Conservation (phyloP, 176 grass and related monocot genomes). For the Bothriochloa decipiens region DNA sequence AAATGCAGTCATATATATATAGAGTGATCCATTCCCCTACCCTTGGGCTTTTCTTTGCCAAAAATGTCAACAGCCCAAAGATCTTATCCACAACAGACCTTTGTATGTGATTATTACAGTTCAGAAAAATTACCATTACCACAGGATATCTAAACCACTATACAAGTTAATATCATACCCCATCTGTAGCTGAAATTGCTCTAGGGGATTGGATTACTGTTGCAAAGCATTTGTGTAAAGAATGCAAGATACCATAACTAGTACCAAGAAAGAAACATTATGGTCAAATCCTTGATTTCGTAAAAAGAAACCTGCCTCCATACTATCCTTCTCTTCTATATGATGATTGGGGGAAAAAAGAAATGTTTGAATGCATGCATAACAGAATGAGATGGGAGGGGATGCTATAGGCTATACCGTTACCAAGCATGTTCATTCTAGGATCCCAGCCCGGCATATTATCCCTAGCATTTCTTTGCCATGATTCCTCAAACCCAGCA, state of each 20-base stretch:
- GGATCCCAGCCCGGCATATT: conserved; percentile 52
- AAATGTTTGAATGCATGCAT: neutral
- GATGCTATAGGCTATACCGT: conserved; percentile 4
- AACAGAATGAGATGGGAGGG: neutral
- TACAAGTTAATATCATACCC: conserved; percentile 10
- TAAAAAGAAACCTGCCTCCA: neutral
- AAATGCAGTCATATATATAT: neutral
- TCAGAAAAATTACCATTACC: neutral
- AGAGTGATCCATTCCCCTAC: neutral
- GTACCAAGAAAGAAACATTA: neutral
- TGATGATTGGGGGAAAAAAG: neutral
- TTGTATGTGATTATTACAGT: neutral
- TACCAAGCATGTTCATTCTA: conserved; percentile 43
- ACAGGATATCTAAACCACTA: conserved; percentile 24
- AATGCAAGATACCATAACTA: neutral
- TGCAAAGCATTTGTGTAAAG: neutral
- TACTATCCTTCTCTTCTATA: neutral
- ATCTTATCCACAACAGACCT: neutral
- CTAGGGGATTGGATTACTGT: neutral
- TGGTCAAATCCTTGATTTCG: neutral
- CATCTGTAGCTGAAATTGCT: neutral
- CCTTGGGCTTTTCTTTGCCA: neutral
- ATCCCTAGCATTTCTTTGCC: conserved; percentile 58
- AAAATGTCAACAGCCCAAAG: neutral
- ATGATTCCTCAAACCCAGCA: conserved; percentile 63